Percentiles rank a stretch among this genome's conserved stretches.
Conservation (phyloP, 495 filamentous ascomycete genomes). For the Geopyxis carbonaria region DNA sequence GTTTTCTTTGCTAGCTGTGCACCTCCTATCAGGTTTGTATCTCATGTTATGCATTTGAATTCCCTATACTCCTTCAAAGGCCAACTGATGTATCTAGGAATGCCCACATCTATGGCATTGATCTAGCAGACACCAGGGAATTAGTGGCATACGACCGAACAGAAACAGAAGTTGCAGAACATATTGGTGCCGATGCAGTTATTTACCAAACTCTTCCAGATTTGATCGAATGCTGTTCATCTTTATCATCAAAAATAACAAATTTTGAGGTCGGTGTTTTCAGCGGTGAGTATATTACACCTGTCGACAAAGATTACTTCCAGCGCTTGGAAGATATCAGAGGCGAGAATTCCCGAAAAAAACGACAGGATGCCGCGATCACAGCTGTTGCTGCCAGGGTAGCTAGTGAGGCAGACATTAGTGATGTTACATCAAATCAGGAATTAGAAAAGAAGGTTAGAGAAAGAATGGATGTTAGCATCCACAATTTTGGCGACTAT, state of each 20-base stretch:
- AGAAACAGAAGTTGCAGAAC: conserved; percentile 47
- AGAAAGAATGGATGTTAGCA: conserved; percentile 43
- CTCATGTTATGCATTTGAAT: neutral
- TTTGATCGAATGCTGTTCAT: conserved; percentile 54
- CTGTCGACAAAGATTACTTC: conserved; percentile 70
- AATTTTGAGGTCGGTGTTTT: conserved; percentile 93
- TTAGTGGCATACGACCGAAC: conserved; percentile 69
- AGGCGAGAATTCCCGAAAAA: conserved; percentile 55
- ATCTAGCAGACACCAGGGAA: conserved; percentile 66
- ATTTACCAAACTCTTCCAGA: conserved; percentile 82
- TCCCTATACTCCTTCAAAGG: conserved; percentile 3
- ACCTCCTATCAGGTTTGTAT: conserved; percentile 51
- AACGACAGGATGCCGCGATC: conserved; percentile 50
- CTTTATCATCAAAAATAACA: conserved; percentile 29
- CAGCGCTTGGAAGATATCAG: conserved; percentile 61
- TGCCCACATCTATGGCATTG: conserved; percentile 73
- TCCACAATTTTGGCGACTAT: conserved; percentile 42
- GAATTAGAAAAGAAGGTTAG: conserved; percentile 28
- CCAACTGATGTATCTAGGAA: too few species aligned
- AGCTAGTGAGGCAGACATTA: conserved; percentile 43
- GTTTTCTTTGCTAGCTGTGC: conserved; percentile 82
- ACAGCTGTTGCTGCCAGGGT: conserved; percentile 51
- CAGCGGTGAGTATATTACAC: conserved; percentile 78
- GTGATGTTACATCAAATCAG: conserved; percentile 37
- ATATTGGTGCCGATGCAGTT: conserved; percentile 81